These are phyloP conservation scores for Aspergillus intermedius DNA, from an alignment of 2,329 filamentous ascomycete species.

Conservation along the genomic window DNA sequence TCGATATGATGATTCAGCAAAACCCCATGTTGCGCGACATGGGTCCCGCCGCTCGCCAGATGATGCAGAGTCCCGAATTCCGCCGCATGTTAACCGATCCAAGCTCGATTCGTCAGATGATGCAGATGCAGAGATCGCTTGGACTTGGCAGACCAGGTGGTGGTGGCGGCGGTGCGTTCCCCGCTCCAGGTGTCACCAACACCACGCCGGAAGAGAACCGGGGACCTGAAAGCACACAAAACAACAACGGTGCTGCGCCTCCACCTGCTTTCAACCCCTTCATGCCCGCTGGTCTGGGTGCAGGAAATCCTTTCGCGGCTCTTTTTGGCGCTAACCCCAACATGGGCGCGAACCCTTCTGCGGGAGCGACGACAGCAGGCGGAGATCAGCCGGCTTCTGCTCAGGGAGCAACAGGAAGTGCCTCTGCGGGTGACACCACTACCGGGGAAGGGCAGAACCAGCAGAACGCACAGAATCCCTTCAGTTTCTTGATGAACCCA, in stretches of 20 bases:
- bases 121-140: constrained; percentile 69
- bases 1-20: constrained; percentile 89
- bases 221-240: constrained; percentile 18
- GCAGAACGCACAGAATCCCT: constrained; percentile 55
- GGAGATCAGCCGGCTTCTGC: constrained; percentile 23
- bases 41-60: constrained; percentile 67
- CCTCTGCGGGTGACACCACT: constrained; percentile 23
- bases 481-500: constrained; percentile 56
- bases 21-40: constrained; percentile 75
- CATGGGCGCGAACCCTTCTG: constrained; percentile 21
- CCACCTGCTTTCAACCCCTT: constrained; percentile 33
- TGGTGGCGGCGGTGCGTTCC: constrained; percentile 57
- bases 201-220: constrained; percentile 59
- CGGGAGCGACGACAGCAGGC: constrained; percentile 25
- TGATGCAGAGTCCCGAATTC: constrained; percentile 83
- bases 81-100: constrained; percentile 91
- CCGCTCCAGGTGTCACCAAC: constrained; percentile 86
- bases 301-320: constrained; percentile 56
- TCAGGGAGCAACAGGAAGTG: constrained; percentile 23
- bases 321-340: constrained; percentile 44
- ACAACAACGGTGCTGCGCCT: constrained; percentile 40
- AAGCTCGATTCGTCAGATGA: constrained; percentile 71
- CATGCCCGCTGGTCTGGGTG: constrained; percentile 18
- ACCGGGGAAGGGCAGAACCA: constrained; percentile 27
- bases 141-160: constrained; percentile 46